phyloP scores from a whole-genome alignment of 805 yeast genomes.

The Wickerhamiella kurtzmanii region DNA sequence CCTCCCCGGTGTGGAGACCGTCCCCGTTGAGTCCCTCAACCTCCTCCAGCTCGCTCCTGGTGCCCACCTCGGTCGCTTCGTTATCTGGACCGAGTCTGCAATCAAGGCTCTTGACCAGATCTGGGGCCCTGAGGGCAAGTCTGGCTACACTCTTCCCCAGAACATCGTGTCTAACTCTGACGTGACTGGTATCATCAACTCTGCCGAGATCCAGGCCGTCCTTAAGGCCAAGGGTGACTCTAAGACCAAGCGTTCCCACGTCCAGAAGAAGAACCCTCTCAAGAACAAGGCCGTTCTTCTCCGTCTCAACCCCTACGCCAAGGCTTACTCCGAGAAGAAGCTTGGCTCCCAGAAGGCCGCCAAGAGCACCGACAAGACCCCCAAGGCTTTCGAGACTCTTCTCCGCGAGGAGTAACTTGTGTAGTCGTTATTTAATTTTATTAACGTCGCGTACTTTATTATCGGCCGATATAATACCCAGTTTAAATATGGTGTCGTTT shows the following conservation, averaged over 20 bases:
- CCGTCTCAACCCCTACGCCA: conserved; percentile 99
- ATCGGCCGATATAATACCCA: no score
- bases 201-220: conserved; percentile 96
- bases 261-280: conserved; percentile 97
- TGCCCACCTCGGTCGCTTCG: conserved; percentile 99
- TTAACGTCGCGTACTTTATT: background rate
- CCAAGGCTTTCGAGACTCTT: conserved; percentile 23
- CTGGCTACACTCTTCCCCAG: conserved; percentile 83
- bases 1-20: conserved; percentile 99
- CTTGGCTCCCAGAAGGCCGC: conserved; percentile 72
- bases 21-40: conserved; percentile 82
- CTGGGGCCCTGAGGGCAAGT: conserved; percentile 90
- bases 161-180: conserved; percentile 94
- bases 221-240: conserved; percentile 84
- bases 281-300: conserved; percentile 97
- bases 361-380: conserved; percentile 32
- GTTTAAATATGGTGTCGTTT: no score
- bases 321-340: conserved; percentile 87
- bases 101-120: conserved; percentile 90
- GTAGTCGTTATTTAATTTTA: background rate
- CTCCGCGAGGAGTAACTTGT: conserved; percentile 24
- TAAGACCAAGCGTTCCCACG: conserved; percentile 85
- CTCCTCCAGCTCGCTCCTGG: conserved; percentile 99
- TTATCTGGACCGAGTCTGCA: conserved; percentile 99
- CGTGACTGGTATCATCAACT: conserved; percentile 93